phyloP scores from a whole-genome alignment of 163 green algal species.

The Scenedesmus sp. region DNA sequence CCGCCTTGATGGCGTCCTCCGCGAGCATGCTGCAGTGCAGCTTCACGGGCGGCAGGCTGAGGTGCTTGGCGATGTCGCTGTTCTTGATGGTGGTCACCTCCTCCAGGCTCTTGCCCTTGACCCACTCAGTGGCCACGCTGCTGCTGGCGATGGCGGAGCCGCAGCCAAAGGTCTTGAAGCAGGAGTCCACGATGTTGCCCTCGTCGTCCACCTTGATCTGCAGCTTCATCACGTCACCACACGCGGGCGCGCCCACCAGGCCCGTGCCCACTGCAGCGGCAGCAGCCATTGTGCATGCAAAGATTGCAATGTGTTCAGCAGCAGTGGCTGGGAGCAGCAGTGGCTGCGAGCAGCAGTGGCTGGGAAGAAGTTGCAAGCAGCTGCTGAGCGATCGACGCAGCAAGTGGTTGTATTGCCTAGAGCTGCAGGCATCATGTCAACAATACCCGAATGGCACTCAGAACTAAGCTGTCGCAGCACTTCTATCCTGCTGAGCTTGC shows the following conservation, averaged over 20 bases:
- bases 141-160: constrained; percentile 98
- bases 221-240: constrained; percentile 99
- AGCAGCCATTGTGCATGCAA: not conserved
- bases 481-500: not conserved
- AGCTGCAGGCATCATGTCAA: too few species aligned
- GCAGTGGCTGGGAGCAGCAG: not conserved
- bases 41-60: constrained; percentile 98
- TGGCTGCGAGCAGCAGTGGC: not conserved
- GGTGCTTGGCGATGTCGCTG: constrained; percentile 99
- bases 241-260: constrained; percentile 98
- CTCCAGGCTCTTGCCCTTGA: constrained; percentile 95
- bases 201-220: constrained; percentile 96
- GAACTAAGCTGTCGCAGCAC: too few species aligned
- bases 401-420: too few species aligned
- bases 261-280: constrained; percentile 89
- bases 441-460: too few species aligned
- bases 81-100: constrained; percentile 98
- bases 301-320: not conserved
- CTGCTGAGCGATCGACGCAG: not conserved
- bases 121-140: constrained; percentile 96
- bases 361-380: not conserved
- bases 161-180: constrained; percentile 99
- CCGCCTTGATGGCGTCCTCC: constrained; percentile 95
- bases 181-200: constrained; percentile 98
- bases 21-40: constrained; percentile 98